A percentile compares a stretch with the other conserved stretches of the same genome.
Evolutionary conservation across 2,329 filamentous ascomycete genomes (phyloP).

Genomic region (Beauveria varroae): DNA sequence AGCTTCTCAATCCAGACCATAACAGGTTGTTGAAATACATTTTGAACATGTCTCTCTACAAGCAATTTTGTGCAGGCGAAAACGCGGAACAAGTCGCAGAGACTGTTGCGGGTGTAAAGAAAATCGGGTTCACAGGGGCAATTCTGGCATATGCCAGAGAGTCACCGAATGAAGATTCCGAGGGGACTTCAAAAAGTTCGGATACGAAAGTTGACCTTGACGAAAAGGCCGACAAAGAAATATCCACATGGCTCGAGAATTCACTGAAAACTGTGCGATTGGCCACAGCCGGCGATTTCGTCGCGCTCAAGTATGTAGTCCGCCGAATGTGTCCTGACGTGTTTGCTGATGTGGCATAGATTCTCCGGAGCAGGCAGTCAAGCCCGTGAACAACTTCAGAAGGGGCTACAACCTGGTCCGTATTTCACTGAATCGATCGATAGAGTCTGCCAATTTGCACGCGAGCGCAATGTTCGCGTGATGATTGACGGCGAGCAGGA

Average conservation of each 20-base stretch:
- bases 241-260: not conserved
- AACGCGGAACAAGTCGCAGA: conserved; percentile 14
- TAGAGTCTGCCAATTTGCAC: not conserved
- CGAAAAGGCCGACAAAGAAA: not conserved
- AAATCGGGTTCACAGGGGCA: not conserved
- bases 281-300: conserved; percentile 1
- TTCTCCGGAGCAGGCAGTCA: conserved; percentile 2
- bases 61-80: conserved; percentile 51
- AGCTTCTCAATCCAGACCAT: conserved; percentile 35
- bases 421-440: not conserved
- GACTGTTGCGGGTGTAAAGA: not conserved
- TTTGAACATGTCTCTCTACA: conserved; percentile 43
- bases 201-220: not conserved
- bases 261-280: conserved; percentile 4
- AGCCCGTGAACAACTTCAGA: not conserved
- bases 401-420: not conserved
- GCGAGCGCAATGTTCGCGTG: not conserved
- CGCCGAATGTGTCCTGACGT: too few relatives aligned
- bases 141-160: conserved; percentile 7
- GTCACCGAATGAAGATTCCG: not conserved
- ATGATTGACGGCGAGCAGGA: conserved; percentile 8
- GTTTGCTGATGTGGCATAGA: not conserved
- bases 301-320: conserved; percentile 2
- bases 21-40: conserved; percentile 41
- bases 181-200: not conserved